Conservation (phyloP, 345 rosid species). For the Turnera subulata region DNA sequence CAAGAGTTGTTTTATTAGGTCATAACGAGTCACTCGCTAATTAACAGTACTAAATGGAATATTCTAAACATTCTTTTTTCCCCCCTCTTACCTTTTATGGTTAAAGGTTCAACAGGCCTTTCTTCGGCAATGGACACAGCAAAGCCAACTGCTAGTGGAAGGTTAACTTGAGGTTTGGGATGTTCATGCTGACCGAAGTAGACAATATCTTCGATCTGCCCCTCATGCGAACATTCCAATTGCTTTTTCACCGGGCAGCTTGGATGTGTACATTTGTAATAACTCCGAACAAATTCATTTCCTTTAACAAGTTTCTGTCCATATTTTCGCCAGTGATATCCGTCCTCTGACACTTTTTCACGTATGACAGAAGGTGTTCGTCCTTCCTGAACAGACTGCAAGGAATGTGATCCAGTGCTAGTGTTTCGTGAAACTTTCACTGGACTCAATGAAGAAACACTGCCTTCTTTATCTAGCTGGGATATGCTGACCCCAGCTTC, state of each 20-base stretch:
- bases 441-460: constrained; percentile 23
- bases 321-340: constrained; percentile 89
- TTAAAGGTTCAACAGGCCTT: constrained; percentile 34
- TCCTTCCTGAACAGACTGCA: constrained; percentile 50
- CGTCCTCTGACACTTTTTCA: constrained; percentile 79
- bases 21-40: constrained; percentile 12
- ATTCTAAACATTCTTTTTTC: constrained; percentile 7
- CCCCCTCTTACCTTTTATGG: constrained; percentile 51
- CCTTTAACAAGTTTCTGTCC: constrained; percentile 94
- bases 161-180: constrained; percentile 46
- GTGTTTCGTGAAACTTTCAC: constrained; percentile 32
- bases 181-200: constrained; percentile 82
- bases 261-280: constrained; percentile 77
- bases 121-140: constrained; percentile 48
- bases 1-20: constrained; percentile 41
- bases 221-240: constrained; percentile 65
- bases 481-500: constrained; percentile 21
- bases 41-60: constrained; percentile 2
- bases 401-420: constrained; percentile 23
- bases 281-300: constrained; percentile 87
- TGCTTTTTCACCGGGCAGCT: constrained; percentile 87
- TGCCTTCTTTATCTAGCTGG: constrained; percentile 35
- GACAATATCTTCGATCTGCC: constrained; percentile 56
- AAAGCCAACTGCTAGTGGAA: constrained; percentile 38
- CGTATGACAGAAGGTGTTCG: constrained; percentile 44